Evolutionary conservation across 1,284 basidiomycete species (phyloP).

Genomic region (Moniliophthora roreri): DNA sequence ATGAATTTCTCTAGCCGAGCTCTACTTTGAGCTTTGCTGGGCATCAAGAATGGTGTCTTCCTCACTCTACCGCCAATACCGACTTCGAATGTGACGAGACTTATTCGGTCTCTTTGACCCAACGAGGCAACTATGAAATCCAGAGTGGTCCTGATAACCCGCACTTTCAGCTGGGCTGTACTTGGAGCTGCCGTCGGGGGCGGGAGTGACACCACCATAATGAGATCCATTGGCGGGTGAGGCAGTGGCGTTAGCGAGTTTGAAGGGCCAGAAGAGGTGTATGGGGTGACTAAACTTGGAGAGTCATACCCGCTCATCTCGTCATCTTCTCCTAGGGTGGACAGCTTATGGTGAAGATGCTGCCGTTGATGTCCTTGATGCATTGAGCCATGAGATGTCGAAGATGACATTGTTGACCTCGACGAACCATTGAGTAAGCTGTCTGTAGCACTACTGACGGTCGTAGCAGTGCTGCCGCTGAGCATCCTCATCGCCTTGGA

Average conservation of each 20-base stretch:
- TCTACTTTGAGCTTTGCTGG: slow-evolving; percentile 70
- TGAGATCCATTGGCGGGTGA: slow-evolving; percentile 89
- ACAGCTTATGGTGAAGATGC: slow-evolving; percentile 50
- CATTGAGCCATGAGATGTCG: slow-evolving; percentile 64
- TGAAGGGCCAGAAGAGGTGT: slow-evolving; percentile 71
- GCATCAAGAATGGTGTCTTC: slow-evolving; percentile 85
- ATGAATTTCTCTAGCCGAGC: slow-evolving; percentile 75
- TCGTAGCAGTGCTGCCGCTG: slow-evolving; percentile 71
- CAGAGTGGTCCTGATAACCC: slow-evolving; percentile 82
- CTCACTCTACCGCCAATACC: slow-evolving; percentile 77
- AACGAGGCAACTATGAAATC: slow-evolving; percentile 82
- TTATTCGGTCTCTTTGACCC: slow-evolving; percentile 75
- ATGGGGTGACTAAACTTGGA: slow-evolving; percentile 66
- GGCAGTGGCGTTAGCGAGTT: slow-evolving; percentile 78
- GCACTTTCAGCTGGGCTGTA: slow-evolving; percentile 79
- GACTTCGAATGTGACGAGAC: slow-evolving; percentile 87
- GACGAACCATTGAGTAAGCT: slow-evolving; percentile 67
- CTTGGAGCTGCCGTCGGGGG: slow-evolving; percentile 69
- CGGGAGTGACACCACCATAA: slow-evolving; percentile 89
- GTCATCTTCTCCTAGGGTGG: slow-evolving; percentile 71
- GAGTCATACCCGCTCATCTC: slow-evolving; percentile 56
- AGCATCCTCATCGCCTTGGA: slow-evolving; percentile 75
- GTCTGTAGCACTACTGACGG: slow-evolving; percentile 61
- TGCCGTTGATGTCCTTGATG: slow-evolving; percentile 27
- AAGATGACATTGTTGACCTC: slow-evolving; percentile 67